These are phyloP conservation scores for Kickxella alabastrina DNA, from an alignment of 192 early-diverging fungal species.

Conservation along the genomic window DNA sequence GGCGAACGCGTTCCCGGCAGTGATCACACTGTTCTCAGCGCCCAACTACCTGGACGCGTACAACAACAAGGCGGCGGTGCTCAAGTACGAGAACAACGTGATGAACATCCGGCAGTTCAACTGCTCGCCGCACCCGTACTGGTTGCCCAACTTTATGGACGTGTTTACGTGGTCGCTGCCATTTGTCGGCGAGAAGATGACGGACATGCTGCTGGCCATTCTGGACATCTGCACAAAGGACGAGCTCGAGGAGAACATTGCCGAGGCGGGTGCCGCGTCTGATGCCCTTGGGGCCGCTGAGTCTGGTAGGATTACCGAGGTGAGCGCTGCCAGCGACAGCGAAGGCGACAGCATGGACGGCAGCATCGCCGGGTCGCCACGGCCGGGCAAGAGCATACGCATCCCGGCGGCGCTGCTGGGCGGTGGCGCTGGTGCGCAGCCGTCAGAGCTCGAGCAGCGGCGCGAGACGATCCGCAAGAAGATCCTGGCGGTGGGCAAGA, in stretches of 20 bases:
- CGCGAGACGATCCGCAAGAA: constrained; percentile 25
- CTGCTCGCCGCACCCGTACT: constrained; percentile 95
- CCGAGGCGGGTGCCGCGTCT: background rate
- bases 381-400: background rate
- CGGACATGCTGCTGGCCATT: constrained; percentile 94
- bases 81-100: constrained; percentile 98
- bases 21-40: constrained; percentile 99
- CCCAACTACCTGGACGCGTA: too few relatives aligned
- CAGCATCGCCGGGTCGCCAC: background rate
- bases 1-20: constrained; percentile 90
- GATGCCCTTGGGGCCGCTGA: background rate
- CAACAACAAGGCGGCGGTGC: constrained; percentile 97
- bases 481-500: constrained; percentile 88
- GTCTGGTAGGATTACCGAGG: too few relatives aligned
- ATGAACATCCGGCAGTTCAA: constrained; percentile 99
- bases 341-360: too few relatives aligned
- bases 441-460: constrained; percentile 57
- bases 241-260: constrained; percentile 72
- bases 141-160: constrained; percentile 99
- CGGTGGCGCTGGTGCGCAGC: background rate
- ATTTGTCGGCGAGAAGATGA: constrained; percentile 98
- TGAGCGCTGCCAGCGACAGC: too few relatives aligned
- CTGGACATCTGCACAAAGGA: constrained; percentile 95
- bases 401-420: constrained; percentile 5
- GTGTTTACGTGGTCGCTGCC: constrained; percentile 97